A percentile compares a stretch with the other conserved stretches of the same genome.
These are phyloP conservation scores for Debaryomyces maramus DNA, from an alignment of 805 yeast species.

Conservation along the genomic window DNA sequence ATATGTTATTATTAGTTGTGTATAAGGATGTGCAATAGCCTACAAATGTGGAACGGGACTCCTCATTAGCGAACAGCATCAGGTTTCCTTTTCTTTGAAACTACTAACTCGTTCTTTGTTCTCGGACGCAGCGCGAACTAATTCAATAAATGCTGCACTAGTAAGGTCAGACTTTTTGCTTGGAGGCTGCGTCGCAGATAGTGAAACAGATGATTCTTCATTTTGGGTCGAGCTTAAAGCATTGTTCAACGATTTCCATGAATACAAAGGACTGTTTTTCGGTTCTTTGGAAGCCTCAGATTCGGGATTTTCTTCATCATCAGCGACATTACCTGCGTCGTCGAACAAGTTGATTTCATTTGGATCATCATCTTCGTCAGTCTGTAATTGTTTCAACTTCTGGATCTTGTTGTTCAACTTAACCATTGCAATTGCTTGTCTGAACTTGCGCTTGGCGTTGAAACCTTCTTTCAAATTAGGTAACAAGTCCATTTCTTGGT, in stretches of 20 bases:
- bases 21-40: too few species aligned
- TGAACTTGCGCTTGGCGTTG: constrained; percentile 80
- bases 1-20: too few species aligned
- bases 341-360: constrained; percentile 45
- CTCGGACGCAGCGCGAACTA: constrained; percentile 65
- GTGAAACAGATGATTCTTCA: constrained; percentile 24
- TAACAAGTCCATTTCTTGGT: constrained; percentile 64
- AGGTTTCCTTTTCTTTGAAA: constrained; percentile 12
- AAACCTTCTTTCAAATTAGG: constrained; percentile 79
- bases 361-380: constrained; percentile 56
- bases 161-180: constrained; percentile 39
- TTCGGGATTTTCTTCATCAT: constrained; percentile 4
- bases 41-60: too few species aligned
- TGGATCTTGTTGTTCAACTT: constrained; percentile 76
- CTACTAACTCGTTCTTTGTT: constrained; percentile 49
- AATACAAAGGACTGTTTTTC: constrained; percentile 13
- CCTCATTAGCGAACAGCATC: too few species aligned
- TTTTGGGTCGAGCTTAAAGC: constrained; percentile 20
- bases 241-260: constrained; percentile 31
- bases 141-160: constrained; percentile 63
- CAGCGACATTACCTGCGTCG: constrained; percentile 25
- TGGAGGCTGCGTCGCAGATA: constrained; percentile 14
- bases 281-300: constrained; percentile 7
- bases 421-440: constrained; percentile 83
- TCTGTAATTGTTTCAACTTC: constrained; percentile 63